These are phyloP conservation scores for Komagataella mondaviorum DNA, from an alignment of 805 yeast species.

Conservation along the genomic window DNA sequence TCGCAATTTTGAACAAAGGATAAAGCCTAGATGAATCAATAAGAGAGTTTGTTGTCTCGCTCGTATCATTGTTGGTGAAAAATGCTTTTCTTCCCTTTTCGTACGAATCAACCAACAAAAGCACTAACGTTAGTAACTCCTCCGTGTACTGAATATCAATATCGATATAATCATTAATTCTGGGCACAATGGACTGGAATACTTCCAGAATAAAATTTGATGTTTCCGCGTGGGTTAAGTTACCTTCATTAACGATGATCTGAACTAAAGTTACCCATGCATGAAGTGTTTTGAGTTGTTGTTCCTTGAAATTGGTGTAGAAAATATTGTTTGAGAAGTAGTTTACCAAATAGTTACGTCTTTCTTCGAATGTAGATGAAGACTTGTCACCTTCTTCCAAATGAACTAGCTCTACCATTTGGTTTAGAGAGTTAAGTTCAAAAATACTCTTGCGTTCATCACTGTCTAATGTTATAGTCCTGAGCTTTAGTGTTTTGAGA, in stretches of 20 bases:
- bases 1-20: conserved; percentile 60
- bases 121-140: conserved; percentile 66
- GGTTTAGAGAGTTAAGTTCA: not conserved
- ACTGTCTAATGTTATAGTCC: conserved; percentile 10
- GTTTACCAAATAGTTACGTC: conserved; percentile 16
- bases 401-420: not conserved
- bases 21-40: conserved; percentile 40
- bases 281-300: conserved; percentile 51
- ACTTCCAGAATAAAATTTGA: conserved; percentile 61
- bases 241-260: conserved; percentile 52
- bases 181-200: conserved; percentile 65
- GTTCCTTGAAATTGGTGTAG: conserved; percentile 30
- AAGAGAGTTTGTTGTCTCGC: conserved; percentile 16
- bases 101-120: conserved; percentile 52
- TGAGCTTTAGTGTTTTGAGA: conserved; percentile 21
- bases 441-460: conserved; percentile 5
- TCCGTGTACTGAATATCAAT: conserved; percentile 54
- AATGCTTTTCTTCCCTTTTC: conserved; percentile 14
- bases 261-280: conserved; percentile 80
- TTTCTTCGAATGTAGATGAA: conserved; percentile 7
- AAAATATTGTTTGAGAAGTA: conserved; percentile 32
- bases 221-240: conserved; percentile 28
- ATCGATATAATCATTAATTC: conserved; percentile 61
- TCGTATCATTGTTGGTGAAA: conserved; percentile 7
- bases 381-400: not conserved